Evolutionary conservation across 116 monocot genomes (phyloP).

Genomic region (Cymodocea nodosa): DNA sequence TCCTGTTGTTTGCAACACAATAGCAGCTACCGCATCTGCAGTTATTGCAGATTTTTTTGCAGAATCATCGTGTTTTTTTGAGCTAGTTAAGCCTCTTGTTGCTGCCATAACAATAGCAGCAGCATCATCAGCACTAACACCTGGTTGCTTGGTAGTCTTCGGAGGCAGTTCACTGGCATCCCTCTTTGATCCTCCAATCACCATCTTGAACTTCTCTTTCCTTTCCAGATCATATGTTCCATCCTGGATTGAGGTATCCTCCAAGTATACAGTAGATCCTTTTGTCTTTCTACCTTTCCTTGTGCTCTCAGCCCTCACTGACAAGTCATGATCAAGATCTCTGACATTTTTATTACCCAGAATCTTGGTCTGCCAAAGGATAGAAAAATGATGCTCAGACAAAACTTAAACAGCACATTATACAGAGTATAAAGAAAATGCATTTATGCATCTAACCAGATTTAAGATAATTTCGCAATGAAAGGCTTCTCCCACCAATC

Average conservation of each 20-base stretch:
- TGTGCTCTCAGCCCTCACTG: conserved; percentile 8
- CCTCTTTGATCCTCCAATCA: conserved; percentile 42
- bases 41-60: conserved; percentile 25
- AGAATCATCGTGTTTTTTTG: not conserved
- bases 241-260: conserved; percentile 23
- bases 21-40: conserved; percentile 66
- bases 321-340: conserved; percentile 8
- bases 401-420: not conserved
- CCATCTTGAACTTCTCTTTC: conserved; percentile 82
- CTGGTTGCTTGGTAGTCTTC: conserved; percentile 17
- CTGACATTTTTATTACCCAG: conserved; percentile 22
- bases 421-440: too few species aligned
- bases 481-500: not conserved
- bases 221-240: conserved; percentile 24
- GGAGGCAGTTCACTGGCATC: conserved; percentile 25
- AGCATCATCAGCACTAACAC: conserved; percentile 61
- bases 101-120: conserved; percentile 74
- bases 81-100: conserved; percentile 25
- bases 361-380: conserved; percentile 33
- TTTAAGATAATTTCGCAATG: not conserved
- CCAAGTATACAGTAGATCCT: conserved; percentile 11
- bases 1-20: conserved; percentile 67
- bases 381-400: not conserved
- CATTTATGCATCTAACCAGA: not conserved
- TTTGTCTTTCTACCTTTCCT: conserved; percentile 3